Conservation (phyloP, 2,329 filamentous ascomycete genomes). For the Rosellinia necatrix region DNA sequence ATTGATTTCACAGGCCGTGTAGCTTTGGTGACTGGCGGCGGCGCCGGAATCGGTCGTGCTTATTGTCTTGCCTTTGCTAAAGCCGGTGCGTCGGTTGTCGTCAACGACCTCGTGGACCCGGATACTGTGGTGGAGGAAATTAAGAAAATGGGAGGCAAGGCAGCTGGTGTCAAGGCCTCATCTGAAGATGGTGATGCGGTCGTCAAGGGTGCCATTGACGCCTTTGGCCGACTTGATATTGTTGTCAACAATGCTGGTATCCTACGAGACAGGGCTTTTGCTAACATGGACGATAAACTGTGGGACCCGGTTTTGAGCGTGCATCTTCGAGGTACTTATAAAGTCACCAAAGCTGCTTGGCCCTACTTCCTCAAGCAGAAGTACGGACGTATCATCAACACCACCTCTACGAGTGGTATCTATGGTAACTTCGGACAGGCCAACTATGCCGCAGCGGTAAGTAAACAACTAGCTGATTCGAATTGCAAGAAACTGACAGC, state of each 20-base stretch:
- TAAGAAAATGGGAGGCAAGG: conserved; percentile 84
- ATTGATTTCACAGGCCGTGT: conserved; percentile 85
- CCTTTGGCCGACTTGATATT: conserved; percentile 91
- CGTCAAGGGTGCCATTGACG: conserved; percentile 90
- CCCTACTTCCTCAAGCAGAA: conserved; percentile 98
- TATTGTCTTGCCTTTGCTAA: conserved; percentile 91
- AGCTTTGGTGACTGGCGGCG: conserved; percentile 84
- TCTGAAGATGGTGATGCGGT: conserved; percentile 91
- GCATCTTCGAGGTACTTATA: conserved; percentile 93
- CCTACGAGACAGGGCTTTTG: conserved; percentile 95
- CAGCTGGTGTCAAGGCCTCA: conserved; percentile 89
- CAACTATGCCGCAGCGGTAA: conserved; percentile 89
- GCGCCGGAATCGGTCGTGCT: conserved; percentile 86
- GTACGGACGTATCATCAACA: conserved; percentile 96
- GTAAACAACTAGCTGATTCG: conserved; percentile 40
- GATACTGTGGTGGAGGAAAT: conserved; percentile 92
- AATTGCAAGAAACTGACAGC: conserved; percentile 30
- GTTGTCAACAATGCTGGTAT: conserved; percentile 98
- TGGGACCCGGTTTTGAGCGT: conserved; percentile 94
- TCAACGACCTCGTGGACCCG: conserved; percentile 95
- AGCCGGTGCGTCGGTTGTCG: conserved; percentile 81
- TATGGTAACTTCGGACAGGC: conserved; percentile 99
- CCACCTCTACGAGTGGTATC: conserved; percentile 93
- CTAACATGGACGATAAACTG: conserved; percentile 93
- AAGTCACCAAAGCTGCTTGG: conserved; percentile 96